phyloP scores from a whole-genome alignment of 2,329 filamentous ascomycete genomes.

The Fusarium cicatricum region DNA sequence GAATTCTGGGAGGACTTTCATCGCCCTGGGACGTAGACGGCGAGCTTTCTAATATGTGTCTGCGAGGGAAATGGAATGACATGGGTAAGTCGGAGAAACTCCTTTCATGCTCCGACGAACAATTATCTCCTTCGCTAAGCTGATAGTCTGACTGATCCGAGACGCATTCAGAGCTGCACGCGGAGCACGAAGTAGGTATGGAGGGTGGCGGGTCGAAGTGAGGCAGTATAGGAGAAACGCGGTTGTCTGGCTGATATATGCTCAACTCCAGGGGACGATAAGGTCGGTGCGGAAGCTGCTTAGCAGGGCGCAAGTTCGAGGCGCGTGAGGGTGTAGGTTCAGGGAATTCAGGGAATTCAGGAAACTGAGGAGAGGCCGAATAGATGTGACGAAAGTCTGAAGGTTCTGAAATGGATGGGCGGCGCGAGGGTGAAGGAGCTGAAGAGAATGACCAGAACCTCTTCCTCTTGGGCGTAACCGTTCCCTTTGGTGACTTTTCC shows the following conservation, averaged over 20 bases:
- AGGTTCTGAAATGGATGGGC: slow-evolving; percentile 66
- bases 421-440: slow-evolving; percentile 54
- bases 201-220: slow-evolving; percentile 55
- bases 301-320: slow-evolving; percentile 37
- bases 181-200: slow-evolving; percentile 43
- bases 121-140: slow-evolving; percentile 41
- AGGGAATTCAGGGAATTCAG: slow-evolving; percentile 24
- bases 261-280: slow-evolving; percentile 66
- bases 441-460: slow-evolving; percentile 56
- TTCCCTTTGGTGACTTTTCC: slow-evolving; percentile 47
- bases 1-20: slow-evolving; percentile 48
- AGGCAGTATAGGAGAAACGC: slow-evolving; percentile 64
- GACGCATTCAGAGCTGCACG: slow-evolving; percentile 49
- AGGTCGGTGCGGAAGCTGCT: slow-evolving; percentile 42
- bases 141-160: slow-evolving; percentile 38
- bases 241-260: slow-evolving; percentile 54
- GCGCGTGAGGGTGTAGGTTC: slow-evolving; percentile 31
- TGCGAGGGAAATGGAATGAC: slow-evolving; percentile 65
- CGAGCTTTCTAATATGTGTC: slow-evolving; percentile 45
- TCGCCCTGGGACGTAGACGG: slow-evolving; percentile 38
- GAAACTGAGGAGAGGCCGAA: slow-evolving; percentile 55
- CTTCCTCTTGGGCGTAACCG: slow-evolving; percentile 56
- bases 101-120: slow-evolving; percentile 48
- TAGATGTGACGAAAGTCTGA: slow-evolving; percentile 68
- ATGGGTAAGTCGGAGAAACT: slow-evolving; percentile 56